Percentiles rank a stretch among this genome's conserved stretches.
Conservation (phyloP, 2,329 filamentous ascomycete species). For the Proliferodiscus dingleyae region DNA sequence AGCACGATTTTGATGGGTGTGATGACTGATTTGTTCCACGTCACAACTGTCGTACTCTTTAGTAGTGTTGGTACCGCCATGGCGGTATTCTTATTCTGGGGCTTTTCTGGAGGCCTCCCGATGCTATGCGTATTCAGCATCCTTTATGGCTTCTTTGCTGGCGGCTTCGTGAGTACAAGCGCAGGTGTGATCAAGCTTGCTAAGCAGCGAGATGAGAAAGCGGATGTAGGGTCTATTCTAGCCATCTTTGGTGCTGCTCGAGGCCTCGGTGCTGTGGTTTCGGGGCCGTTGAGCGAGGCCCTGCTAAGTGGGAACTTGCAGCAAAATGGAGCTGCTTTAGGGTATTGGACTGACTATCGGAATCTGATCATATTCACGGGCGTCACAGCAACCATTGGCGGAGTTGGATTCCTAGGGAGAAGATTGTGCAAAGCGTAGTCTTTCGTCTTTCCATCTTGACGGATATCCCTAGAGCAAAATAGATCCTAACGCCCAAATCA, state of each 20-base stretch:
- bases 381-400: slow-evolving; percentile 45
- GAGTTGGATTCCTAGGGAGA: slow-evolving; percentile 41
- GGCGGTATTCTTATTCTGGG: not conserved
- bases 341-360: slow-evolving; percentile 49
- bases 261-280: slow-evolving; percentile 56
- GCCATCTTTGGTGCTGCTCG: slow-evolving; percentile 51
- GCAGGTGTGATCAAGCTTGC: slow-evolving; percentile 30
- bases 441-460: not conserved
- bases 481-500: slow-evolving; percentile 2
- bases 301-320: slow-evolving; percentile 44
- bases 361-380: slow-evolving; percentile 53
- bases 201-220: slow-evolving; percentile 13
- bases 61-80: not conserved
- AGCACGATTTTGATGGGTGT: slow-evolving; percentile 36
- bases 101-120: not conserved
- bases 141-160: slow-evolving; percentile 14
- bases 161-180: slow-evolving; percentile 47
- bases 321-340: slow-evolving; percentile 36
- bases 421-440: slow-evolving; percentile 23
- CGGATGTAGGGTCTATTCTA: slow-evolving; percentile 31
- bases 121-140: not conserved
- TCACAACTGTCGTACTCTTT: not conserved
- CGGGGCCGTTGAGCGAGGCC: slow-evolving; percentile 51
- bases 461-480: slow-evolving; percentile 6
- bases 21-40: not conserved